phyloP scores from a whole-genome alignment of 495 filamentous ascomycete species.

The Echria macrotheca region DNA sequence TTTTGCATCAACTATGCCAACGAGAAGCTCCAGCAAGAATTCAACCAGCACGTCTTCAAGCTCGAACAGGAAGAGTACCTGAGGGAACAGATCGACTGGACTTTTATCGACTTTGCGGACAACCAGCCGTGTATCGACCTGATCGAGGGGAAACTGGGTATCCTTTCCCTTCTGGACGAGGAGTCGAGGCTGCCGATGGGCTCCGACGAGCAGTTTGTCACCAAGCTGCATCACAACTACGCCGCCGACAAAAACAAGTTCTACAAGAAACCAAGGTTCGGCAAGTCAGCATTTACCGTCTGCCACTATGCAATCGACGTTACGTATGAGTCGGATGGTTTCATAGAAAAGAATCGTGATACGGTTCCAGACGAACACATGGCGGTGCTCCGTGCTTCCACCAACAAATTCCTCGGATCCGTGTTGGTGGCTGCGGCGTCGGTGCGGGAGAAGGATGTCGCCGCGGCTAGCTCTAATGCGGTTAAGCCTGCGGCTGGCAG shows the following conservation, averaged over 20 bases:
- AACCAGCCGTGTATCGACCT: conserved; percentile 99
- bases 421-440: conserved; percentile 80
- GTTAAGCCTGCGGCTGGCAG: conserved; percentile 70
- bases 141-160: conserved; percentile 93
- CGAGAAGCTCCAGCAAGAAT: conserved; percentile 98
- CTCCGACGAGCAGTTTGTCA: conserved; percentile 95
- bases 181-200: conserved; percentile 96
- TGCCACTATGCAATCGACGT: conserved; percentile 99
- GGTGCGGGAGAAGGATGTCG: conserved; percentile 81
- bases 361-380: conserved; percentile 98
- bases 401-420: conserved; percentile 77
- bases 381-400: conserved; percentile 79
- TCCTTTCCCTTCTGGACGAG: conserved; percentile 89
- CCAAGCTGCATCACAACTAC: conserved; percentile 94
- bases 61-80: conserved; percentile 98
- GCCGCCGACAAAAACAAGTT: conserved; percentile 88
- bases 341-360: conserved; percentile 99
- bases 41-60: conserved; percentile 99
- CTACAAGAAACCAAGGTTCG: conserved; percentile 97
- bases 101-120: conserved; percentile 98
- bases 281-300: conserved; percentile 95
- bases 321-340: conserved; percentile 99
- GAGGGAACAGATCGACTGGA: conserved; percentile 96
- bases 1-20: conserved; percentile 99
- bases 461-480: conserved; percentile 59